Base-by-base conservation (phyloP, 345 rosid genomes). In the Brassica juncea region DNA sequence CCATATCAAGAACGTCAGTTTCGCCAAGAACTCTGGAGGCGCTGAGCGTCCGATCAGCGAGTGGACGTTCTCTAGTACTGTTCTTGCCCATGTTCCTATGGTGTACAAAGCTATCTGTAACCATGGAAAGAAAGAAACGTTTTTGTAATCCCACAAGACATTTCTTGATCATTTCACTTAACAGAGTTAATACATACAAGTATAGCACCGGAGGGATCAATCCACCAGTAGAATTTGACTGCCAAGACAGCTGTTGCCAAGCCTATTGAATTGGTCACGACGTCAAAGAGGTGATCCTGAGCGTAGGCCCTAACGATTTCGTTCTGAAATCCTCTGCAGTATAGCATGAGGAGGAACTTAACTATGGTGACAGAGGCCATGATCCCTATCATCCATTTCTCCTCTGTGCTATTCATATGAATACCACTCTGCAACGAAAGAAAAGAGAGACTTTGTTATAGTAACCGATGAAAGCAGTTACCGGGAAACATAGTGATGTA, bases 1-100 rank as follows among this genome's bases (percentile, higher is more conserved):
- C 97, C 97, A 92, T 75, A 88, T 82, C 42, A 91, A 84, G 65
- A 88, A 93, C 0, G 92, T 93, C 19, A 93, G 80, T 74, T 93
- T 93, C 4, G 96, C 81, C 47, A 93, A 72, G 76, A 91, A 93
- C 34, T 93, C 94, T 6, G 98, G 98, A 8, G 98, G 97, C 0
- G 97, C 98, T 4, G 91, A 86, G 39, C 93, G 88, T 74, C 98
- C 94, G 2, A 93, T 89, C 16, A 91, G 83, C 37, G 91, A 85
- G 73, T 86, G 62, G 37, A 89, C 98, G 39, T 93, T 91, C 85
- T 93, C 93, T 2, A 93, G 28, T 23, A 93, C 98, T 0, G 90
- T 91, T 82, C 82, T 89, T 8, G 93, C 86, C 98, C 98, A 93
- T 2, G 94, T 89, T 31, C 27, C 77, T 73, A 89, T 89, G 0